phyloP scores from a whole-genome alignment of 345 rosid genomes.

The Hirschfeldia incana region DNA sequence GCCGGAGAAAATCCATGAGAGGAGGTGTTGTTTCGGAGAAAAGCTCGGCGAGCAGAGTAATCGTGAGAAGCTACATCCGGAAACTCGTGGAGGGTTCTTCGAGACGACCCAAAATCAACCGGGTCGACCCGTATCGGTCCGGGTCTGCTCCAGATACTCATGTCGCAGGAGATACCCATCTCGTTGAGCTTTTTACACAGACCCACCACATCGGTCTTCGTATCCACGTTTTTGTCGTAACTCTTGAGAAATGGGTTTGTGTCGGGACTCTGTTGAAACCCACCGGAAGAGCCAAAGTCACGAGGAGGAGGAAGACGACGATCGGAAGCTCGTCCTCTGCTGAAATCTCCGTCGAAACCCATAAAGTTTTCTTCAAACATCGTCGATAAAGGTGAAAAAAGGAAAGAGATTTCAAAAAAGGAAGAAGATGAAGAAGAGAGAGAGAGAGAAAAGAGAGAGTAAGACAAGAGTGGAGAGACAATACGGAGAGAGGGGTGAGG shows the following conservation, averaged over 20 bases:
- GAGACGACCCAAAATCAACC: slow-evolving; percentile 28
- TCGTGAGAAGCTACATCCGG: slow-evolving; percentile 28
- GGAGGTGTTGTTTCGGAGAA: slow-evolving; percentile 28
- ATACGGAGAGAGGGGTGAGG: slow-evolving; percentile 15
- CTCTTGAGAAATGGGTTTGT: slow-evolving; percentile 30
- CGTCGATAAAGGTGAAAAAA: neutral
- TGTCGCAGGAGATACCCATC: slow-evolving; percentile 50
- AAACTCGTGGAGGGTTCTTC: slow-evolving; percentile 34
- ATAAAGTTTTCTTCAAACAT: slow-evolving; percentile 43
- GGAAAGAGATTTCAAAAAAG: neutral
- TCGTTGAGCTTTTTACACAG: slow-evolving; percentile 44
- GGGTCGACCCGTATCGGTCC: slow-evolving; percentile 44
- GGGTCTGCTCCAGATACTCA: slow-evolving; percentile 32
- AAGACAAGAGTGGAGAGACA: neutral
- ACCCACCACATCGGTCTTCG: slow-evolving; percentile 30
- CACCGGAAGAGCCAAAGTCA: slow-evolving; percentile 15
- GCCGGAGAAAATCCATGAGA: slow-evolving; percentile 13
- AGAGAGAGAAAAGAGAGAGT: neutral
- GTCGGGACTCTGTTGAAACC: slow-evolving; percentile 23
- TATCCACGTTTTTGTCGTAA: slow-evolving; percentile 1
- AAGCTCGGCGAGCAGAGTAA: slow-evolving; percentile 29
- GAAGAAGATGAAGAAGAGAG: neutral
- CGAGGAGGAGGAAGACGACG: slow-evolving; percentile 22
- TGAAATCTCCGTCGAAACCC: slow-evolving; percentile 36
- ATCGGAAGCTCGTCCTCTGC: slow-evolving; percentile 25